Conservation (phyloP, 495 filamentous ascomycete genomes). For the Neurospora sp. region DNA sequence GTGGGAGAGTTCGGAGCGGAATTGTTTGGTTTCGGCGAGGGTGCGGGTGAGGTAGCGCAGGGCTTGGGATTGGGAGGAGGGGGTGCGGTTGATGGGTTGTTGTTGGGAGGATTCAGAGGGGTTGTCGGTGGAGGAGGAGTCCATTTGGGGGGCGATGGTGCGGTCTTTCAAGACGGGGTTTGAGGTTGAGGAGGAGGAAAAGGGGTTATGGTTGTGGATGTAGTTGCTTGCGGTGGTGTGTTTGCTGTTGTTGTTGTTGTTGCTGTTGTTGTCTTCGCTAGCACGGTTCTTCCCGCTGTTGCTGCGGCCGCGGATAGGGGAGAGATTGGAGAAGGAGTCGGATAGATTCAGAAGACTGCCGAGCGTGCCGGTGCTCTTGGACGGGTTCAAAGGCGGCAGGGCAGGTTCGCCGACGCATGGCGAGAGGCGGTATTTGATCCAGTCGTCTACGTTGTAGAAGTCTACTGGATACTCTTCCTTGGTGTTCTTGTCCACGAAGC, state of each 20-base stretch:
- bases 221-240: not conserved
- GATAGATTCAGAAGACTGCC: constrained; percentile 30
- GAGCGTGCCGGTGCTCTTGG: constrained; percentile 22
- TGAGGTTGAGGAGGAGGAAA: not conserved
- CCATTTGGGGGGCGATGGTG: constrained; percentile 40
- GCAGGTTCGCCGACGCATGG: constrained; percentile 59
- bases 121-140: constrained; percentile 30
- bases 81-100: constrained; percentile 11
- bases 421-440: constrained; percentile 69
- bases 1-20: constrained; percentile 64
- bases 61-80: constrained; percentile 23
- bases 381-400: constrained; percentile 36
- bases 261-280: not conserved
- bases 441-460: constrained; percentile 72
- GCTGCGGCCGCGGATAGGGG: constrained; percentile 19
- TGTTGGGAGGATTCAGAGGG: too few species aligned
- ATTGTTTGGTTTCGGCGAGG: constrained; percentile 56
- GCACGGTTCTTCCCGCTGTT: constrained; percentile 15
- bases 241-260: not conserved
- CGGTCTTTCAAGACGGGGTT: constrained; percentile 27
- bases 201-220: not conserved
- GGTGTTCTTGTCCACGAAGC: constrained; percentile 77
- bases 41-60: constrained; percentile 69
- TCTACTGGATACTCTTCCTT: constrained; percentile 74
- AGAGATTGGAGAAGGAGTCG: constrained; percentile 14